Conservation (phyloP, 2,329 filamentous ascomycete species). For the Xylaria arbuscula region DNA sequence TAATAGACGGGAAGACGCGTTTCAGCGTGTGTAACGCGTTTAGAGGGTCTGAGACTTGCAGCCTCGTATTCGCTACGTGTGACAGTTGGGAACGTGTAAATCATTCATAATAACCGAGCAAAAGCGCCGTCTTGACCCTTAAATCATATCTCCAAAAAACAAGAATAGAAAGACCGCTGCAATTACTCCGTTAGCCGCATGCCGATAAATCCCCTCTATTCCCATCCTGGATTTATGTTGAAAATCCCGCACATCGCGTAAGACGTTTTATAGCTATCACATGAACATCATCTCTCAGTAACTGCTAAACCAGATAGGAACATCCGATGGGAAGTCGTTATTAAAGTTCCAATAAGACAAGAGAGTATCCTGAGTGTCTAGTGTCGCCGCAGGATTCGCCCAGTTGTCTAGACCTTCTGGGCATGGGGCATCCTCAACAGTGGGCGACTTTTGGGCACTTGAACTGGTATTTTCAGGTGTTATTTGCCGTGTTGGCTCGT, state of each 20-base stretch:
- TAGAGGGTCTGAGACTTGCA: no score
- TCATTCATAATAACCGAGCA: background rate
- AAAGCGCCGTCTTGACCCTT: conserved; percentile 5
- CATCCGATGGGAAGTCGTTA: conserved; percentile 35
- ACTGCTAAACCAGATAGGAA: conserved; percentile 36
- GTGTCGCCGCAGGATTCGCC: conserved; percentile 10
- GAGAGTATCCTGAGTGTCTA: conserved; percentile 22
- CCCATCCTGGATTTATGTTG: background rate
- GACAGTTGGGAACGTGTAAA: conserved; percentile 5
- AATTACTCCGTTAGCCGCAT: background rate
- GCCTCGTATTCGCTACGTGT: no score
- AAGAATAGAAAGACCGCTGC: background rate
- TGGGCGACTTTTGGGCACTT: background rate
- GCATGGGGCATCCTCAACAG: conserved; percentile 10
- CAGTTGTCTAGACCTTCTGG: conserved; percentile 31
- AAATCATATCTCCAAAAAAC: background rate
- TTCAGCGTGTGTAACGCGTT: no score
- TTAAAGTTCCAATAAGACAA: conserved; percentile 30
- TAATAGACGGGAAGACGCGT: no score
- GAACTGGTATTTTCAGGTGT: conserved; percentile 3
- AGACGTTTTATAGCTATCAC: background rate
- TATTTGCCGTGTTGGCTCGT: background rate
- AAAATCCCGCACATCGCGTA: background rate
- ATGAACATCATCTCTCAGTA: conserved; percentile 15
- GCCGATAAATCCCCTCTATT: background rate